Conservation (phyloP, 1,284 basidiomycete genomes). For the Melampsora abietis-canadensis region DNA sequence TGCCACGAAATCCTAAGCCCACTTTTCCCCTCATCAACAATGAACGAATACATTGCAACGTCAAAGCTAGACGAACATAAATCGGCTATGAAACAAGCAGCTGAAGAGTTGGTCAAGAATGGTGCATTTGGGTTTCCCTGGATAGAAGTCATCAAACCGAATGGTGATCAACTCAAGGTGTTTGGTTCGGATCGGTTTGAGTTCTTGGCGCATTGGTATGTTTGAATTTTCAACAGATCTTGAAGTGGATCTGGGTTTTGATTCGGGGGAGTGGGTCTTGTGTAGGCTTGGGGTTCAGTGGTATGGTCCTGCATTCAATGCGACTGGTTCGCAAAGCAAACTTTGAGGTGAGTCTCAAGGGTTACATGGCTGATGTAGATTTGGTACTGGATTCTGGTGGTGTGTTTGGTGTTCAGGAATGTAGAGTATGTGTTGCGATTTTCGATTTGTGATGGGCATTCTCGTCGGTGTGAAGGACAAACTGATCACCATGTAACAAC, state of each 20-base stretch:
- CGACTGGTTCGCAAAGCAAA: background rate
- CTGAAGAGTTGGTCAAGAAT: background rate
- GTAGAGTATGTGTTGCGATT: no score
- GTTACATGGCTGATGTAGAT: no score
- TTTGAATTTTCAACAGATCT: background rate
- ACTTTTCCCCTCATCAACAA: background rate
- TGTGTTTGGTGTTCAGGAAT: no score
- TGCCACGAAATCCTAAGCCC: background rate
- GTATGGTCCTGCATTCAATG: background rate
- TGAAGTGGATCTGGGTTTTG: no score
- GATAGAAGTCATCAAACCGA: slow-evolving; percentile 8
- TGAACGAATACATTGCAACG: background rate
- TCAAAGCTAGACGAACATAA: background rate
- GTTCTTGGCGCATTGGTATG: slow-evolving; percentile 35
- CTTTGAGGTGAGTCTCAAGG: background rate
- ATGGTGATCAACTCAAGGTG: slow-evolving; percentile 7
- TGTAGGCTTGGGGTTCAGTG: background rate
- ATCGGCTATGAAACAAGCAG: slow-evolving; percentile 5
- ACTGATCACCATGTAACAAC: no score
- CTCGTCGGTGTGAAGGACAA: no score
- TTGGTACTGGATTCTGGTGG: no score
- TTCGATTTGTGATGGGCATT: no score
- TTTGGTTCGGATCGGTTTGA: slow-evolving; percentile 42
- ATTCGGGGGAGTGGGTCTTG: no score
- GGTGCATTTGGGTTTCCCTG: slow-evolving; percentile 40